These are phyloP conservation scores for Hippophae tibetana DNA, from an alignment of 306 rosid genomes.

Conservation along the genomic window DNA sequence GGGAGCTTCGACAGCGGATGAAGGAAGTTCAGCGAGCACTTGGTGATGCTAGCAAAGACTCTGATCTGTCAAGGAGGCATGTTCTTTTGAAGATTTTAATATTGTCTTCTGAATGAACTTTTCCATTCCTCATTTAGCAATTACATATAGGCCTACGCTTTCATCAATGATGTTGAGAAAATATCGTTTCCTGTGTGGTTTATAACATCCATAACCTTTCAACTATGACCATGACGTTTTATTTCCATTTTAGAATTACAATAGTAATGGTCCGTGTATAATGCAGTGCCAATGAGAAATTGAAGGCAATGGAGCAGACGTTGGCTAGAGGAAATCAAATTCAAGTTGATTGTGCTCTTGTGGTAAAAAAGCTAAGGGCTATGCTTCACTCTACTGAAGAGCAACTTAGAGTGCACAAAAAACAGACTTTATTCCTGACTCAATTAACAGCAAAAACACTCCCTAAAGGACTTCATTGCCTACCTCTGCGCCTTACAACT, in stretches of 20 bases:
- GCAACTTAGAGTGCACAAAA: constrained; percentile 81
- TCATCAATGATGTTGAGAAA: constrained; percentile 3
- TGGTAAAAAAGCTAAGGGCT: constrained; percentile 87
- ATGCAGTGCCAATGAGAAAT: constrained; percentile 62
- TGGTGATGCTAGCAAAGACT: constrained; percentile 87
- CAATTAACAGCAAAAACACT: constrained; percentile 92
- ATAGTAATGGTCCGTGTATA: constrained; percentile 8
- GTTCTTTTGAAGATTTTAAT: constrained; percentile 17
- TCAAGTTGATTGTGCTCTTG: constrained; percentile 70
- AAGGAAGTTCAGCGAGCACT: constrained; percentile 67
- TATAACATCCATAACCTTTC: constrained; percentile 8
- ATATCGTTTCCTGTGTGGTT: too few relatives aligned
- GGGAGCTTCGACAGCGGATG: constrained; percentile 76
- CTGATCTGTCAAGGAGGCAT: constrained; percentile 75
- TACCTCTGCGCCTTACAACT: constrained; percentile 92
- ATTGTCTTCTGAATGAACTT: constrained; percentile 5
- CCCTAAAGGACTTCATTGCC: constrained; percentile 97
- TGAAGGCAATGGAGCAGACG: constrained; percentile 75
- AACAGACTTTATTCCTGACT: constrained; percentile 83
- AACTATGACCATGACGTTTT: background rate
- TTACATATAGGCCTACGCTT: background rate
- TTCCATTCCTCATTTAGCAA: constrained; percentile 4
- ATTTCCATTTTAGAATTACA: constrained; percentile 9
- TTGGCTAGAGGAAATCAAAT: constrained; percentile 67
- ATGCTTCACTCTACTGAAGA: constrained; percentile 91